Evolutionary conservation across 805 yeast species (phyloP).

Genomic region (Schizosaccharomyces cryophilus): DNA sequence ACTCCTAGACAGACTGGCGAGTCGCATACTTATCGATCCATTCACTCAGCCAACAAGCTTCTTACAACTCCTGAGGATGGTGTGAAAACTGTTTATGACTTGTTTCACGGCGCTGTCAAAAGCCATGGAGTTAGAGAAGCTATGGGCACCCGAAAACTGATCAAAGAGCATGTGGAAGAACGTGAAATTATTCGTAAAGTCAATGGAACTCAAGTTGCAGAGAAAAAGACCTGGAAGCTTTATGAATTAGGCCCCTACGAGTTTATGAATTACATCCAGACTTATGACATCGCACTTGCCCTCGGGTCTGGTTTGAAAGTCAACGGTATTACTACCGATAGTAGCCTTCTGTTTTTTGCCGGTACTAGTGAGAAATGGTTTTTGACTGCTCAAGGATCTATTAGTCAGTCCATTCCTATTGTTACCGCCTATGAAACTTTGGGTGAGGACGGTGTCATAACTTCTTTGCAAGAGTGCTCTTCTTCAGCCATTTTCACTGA

Average conservation of each 20-base stretch:
- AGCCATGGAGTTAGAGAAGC: slow-evolving; percentile 29
- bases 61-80: slow-evolving; percentile 35
- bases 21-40: background rate
- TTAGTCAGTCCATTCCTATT: slow-evolving; percentile 55
- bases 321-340: slow-evolving; percentile 42
- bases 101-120: slow-evolving; percentile 33
- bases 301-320: slow-evolving; percentile 55
- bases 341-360: slow-evolving; percentile 62
- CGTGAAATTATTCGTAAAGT: slow-evolving; percentile 50
- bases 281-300: slow-evolving; percentile 23
- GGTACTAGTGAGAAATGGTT: slow-evolving; percentile 47
- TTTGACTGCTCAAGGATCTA: slow-evolving; percentile 58
- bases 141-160: slow-evolving; percentile 57
- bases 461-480: slow-evolving; percentile 61
- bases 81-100: slow-evolving; percentile 48
- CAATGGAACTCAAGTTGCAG: slow-evolving; percentile 47
- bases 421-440: slow-evolving; percentile 96
- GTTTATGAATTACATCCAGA: slow-evolving; percentile 36
- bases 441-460: slow-evolving; percentile 57
- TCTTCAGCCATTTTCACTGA: slow-evolving; percentile 66
- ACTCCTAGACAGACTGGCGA: background rate
- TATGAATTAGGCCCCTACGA: slow-evolving; percentile 58
- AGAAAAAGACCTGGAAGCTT: slow-evolving; percentile 70
- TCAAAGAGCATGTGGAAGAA: slow-evolving; percentile 50
- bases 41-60: slow-evolving; percentile 13